Evolutionary conservation across 768 basidiomycete species (phyloP).

Genomic region (Gymnopilus junonius): DNA sequence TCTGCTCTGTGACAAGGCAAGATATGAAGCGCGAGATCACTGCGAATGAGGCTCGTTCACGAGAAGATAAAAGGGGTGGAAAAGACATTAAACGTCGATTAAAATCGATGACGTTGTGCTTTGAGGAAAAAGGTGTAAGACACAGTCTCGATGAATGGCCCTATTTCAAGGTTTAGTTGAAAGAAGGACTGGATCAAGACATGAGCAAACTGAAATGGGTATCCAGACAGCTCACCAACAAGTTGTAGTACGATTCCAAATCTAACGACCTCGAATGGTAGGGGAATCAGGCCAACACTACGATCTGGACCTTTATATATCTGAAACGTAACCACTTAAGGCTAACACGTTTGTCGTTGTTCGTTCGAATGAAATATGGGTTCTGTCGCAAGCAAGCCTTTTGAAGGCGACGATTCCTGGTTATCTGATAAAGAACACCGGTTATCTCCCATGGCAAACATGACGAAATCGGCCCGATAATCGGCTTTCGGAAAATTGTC

Average conservation of each 20-base stretch:
- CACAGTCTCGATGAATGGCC: not conserved
- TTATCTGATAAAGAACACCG: constrained; percentile 25
- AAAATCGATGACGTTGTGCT: not conserved
- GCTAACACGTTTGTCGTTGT: not conserved
- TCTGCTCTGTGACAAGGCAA: constrained; percentile 60
- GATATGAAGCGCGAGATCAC: constrained; percentile 54
- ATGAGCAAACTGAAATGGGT: not conserved
- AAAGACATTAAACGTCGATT: constrained; percentile 21
- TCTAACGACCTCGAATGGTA: not conserved
- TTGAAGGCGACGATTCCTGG: constrained; percentile 1
- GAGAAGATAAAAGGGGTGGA: constrained; percentile 43
- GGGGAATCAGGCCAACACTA: not conserved
- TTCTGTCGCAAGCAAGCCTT: not conserved
- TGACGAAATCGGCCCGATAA: constrained; percentile 2
- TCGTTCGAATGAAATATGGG: not conserved
- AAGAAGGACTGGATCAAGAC: not conserved
- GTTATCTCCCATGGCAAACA: constrained; percentile 8
- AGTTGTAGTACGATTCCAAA: not conserved
- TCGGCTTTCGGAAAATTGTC: not conserved
- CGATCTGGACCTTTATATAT: not conserved
- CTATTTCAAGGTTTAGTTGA: not conserved
- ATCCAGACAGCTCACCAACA: not conserved
- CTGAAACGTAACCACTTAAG: not conserved
- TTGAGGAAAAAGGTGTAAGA: not conserved
- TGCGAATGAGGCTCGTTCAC: constrained; percentile 51